Evolutionary conservation across 164 flowering plant species (phyloP).

Genomic region (Aristolochia fimbriata): DNA sequence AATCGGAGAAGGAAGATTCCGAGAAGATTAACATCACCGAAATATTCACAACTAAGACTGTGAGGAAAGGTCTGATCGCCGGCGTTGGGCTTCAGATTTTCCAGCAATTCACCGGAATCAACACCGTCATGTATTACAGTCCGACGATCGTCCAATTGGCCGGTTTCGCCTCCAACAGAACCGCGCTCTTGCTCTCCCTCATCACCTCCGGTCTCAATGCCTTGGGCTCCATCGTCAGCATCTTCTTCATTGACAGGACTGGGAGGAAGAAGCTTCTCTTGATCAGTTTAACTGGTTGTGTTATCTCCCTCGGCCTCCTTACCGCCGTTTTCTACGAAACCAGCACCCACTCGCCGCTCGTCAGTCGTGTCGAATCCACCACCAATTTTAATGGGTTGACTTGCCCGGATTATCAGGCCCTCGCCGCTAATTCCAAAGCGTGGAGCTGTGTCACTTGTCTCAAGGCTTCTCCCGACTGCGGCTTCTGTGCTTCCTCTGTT

Average conservation of each 20-base stretch:
- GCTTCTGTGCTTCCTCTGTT: slow-evolving; percentile 41
- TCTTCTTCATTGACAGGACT: slow-evolving; percentile 46
- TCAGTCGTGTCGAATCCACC: slow-evolving; percentile 26
- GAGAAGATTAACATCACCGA: slow-evolving; percentile 24
- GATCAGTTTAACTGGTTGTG: slow-evolving; percentile 41
- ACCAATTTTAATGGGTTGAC: slow-evolving; percentile 19
- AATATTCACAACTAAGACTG: slow-evolving; percentile 30
- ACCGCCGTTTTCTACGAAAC: slow-evolving; percentile 41
- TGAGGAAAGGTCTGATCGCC: slow-evolving; percentile 45
- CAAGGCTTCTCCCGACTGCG: slow-evolving; percentile 47
- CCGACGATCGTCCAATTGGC: slow-evolving; percentile 62
- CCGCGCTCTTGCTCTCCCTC: slow-evolving; percentile 56
- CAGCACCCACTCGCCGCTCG: slow-evolving; percentile 31
- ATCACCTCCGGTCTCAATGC: slow-evolving; percentile 62
- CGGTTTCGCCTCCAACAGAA: slow-evolving; percentile 53
- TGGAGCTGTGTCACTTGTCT: slow-evolving; percentile 61
- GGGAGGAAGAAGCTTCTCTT: slow-evolving; percentile 60
- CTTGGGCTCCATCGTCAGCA: slow-evolving; percentile 48
- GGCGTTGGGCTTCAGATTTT: slow-evolving; percentile 56
- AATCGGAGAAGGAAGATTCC: slow-evolving; percentile 32
- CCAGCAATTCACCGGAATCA: slow-evolving; percentile 75
- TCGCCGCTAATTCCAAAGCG: slow-evolving; percentile 5
- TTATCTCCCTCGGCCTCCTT: slow-evolving; percentile 37
- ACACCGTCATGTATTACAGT: slow-evolving; percentile 73
- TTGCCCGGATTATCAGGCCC: slow-evolving; percentile 32